Conservation (phyloP, 306 rosid species). For the Pyrus communis region DNA sequence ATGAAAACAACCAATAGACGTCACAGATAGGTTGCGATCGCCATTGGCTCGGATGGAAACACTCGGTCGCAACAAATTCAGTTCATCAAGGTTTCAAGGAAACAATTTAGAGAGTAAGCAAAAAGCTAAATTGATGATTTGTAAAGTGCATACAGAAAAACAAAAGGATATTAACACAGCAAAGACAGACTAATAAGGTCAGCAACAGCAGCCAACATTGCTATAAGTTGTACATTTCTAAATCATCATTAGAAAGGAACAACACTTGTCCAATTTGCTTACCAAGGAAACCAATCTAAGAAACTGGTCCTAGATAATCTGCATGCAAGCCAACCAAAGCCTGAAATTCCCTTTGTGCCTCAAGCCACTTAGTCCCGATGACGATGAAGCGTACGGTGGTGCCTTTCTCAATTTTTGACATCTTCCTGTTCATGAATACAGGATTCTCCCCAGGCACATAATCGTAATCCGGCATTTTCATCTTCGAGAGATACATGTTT, state of each 20-base stretch:
- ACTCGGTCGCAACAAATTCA: too few species aligned
- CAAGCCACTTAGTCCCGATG: slow-evolving; percentile 83
- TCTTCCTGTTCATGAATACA: slow-evolving; percentile 49
- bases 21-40: too few species aligned
- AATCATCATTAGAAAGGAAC: background rate
- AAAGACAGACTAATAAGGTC: background rate
- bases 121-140: too few species aligned
- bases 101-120: too few species aligned
- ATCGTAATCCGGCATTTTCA: slow-evolving; percentile 68
- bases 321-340: slow-evolving; percentile 85
- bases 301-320: slow-evolving; percentile 68
- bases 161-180: background rate
- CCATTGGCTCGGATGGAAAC: too few species aligned
- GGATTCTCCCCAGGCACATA: slow-evolving; percentile 69
- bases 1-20: too few species aligned
- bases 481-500: slow-evolving; percentile 50
- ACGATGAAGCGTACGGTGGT: slow-evolving; percentile 55
- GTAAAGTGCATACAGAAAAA: too few species aligned
- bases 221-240: background rate
- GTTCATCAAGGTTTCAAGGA: too few species aligned
- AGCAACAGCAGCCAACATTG: background rate
- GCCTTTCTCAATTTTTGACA: slow-evolving; percentile 58
- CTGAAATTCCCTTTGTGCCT: slow-evolving; percentile 82
- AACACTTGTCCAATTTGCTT: background rate
- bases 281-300: slow-evolving; percentile 7